These are phyloP conservation scores for Huntiella omanensis DNA, from an alignment of 2,329 filamentous ascomycete genomes.

Conservation along the genomic window DNA sequence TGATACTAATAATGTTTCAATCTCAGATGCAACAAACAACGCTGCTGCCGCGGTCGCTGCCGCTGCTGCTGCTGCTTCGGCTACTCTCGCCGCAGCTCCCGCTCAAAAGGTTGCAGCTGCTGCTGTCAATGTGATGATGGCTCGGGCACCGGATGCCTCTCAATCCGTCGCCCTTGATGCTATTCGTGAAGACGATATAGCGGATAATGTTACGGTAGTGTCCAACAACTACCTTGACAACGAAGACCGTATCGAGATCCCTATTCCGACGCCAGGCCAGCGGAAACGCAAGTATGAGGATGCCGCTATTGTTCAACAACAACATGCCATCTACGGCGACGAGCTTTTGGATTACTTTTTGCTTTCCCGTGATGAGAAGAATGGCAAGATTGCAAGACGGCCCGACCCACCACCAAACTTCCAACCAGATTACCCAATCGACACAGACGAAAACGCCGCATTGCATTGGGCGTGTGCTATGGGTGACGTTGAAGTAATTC, in stretches of 20 bases:
- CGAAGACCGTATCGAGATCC: conserved; percentile 53
- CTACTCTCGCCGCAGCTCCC: background rate
- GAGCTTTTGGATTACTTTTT: conserved; percentile 93
- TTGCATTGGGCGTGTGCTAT: conserved; percentile 96
- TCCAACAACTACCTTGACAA: conserved; percentile 75
- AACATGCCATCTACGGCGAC: conserved; percentile 81
- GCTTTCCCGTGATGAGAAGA: conserved; percentile 58
- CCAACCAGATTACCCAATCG: conserved; percentile 79
- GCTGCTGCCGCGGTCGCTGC: background rate
- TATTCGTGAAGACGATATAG: conserved; percentile 52
- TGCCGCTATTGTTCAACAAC: conserved; percentile 50
- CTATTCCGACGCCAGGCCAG: conserved; percentile 17
- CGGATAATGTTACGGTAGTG: conserved; percentile 65
- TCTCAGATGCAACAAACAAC: background rate
- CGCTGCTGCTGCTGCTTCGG: conserved; percentile 19
- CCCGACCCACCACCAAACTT: conserved; percentile 74
- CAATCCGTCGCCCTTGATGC: conserved; percentile 15
- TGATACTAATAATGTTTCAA: background rate
- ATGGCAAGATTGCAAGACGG: conserved; percentile 33
- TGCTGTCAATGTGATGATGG: background rate
- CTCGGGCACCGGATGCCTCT: conserved; percentile 4
- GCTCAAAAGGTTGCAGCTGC: conserved; percentile 6
- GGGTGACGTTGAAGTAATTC: conserved; percentile 85
- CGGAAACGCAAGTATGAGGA: conserved; percentile 60
- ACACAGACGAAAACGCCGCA: conserved; percentile 79